phyloP scores from a whole-genome alignment of 192 early-diverging fungal species.

The Podila verticillata region DNA sequence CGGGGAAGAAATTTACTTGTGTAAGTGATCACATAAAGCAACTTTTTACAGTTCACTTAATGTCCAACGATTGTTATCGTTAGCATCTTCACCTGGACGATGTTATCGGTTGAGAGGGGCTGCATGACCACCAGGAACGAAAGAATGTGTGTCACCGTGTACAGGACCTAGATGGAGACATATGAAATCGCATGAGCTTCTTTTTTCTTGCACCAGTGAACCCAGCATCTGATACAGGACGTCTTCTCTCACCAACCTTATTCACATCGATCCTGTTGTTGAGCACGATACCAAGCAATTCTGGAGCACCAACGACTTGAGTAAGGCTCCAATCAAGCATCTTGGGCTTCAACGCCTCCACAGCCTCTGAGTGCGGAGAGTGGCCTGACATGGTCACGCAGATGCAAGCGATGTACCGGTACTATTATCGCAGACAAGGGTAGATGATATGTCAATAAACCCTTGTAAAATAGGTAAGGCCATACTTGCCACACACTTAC shows the following conservation, averaged over 20 bases:
- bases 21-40: too few species aligned
- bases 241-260: not conserved
- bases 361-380: not conserved
- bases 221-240: not conserved
- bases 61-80: too few species aligned
- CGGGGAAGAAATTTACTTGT: too few species aligned
- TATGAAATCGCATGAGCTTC: too few species aligned
- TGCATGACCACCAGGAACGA: conserved; percentile 8
- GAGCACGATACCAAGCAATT: not conserved
- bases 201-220: too few species aligned
- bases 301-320: not conserved
- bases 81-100: conserved; percentile 14
- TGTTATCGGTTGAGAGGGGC: conserved; percentile 2
- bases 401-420: not conserved
- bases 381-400: not conserved
- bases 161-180: conserved; percentile 7
- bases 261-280: not conserved
- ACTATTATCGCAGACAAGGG: not conserved
- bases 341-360: not conserved
- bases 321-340: not conserved
- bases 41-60: too few species aligned
- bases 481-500: not conserved
- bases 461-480: not conserved
- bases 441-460: not conserved
- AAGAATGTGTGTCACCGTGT: conserved; percentile 14